Evolutionary conservation across 345 rosid species (phyloP), one percentile per base, ranked within the genome.

Genomic region (Dipteronia sinensis): DNA sequence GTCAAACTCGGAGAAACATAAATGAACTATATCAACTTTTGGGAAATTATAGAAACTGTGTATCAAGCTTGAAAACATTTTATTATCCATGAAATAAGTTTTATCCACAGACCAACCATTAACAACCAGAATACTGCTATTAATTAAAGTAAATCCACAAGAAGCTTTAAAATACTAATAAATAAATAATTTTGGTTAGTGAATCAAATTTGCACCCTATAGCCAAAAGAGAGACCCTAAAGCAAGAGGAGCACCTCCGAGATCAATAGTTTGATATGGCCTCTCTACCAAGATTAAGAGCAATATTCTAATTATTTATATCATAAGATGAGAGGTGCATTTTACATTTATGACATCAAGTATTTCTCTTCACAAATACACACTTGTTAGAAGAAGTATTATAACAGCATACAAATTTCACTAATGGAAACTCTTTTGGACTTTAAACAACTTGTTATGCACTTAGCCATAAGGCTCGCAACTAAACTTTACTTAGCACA

Each of bases 251-350:
- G 49, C 19, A 67, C 13, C 71, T 20, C 29, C 42, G 38, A 25
- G 34, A 12, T 46, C 49, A 46, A 46, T 22, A 67, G 47, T 7
- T 31, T 67, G 29, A 42, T 3, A 67, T 42, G 51, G 55, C 53
- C 55, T 67, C 25, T 67, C 19, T n/a, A 20, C 31, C 38, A 68
- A 68, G 72, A 44, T 11, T 46, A 68, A 22, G 72, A 20, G 56
- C 72, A 68, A 68, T 23, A 68, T 46, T 46, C 27, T 46, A 27
- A 20, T 23, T 55, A 68, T 44, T 46, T 44, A 17, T 46, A 13
- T 68, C 5, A 68, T 46, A 68, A 5, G 72, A 68, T 10, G 34
- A 22, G 34, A 20, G 1, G 10, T 68, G 19, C 49, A 44, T 22
- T 68, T 20, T 46, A 68, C 31, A 44, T 44, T 5, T 46, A 68